phyloP scores from a whole-genome alignment of 2,329 filamentous ascomycete species.

The Talaromyces verruculosus region DNA sequence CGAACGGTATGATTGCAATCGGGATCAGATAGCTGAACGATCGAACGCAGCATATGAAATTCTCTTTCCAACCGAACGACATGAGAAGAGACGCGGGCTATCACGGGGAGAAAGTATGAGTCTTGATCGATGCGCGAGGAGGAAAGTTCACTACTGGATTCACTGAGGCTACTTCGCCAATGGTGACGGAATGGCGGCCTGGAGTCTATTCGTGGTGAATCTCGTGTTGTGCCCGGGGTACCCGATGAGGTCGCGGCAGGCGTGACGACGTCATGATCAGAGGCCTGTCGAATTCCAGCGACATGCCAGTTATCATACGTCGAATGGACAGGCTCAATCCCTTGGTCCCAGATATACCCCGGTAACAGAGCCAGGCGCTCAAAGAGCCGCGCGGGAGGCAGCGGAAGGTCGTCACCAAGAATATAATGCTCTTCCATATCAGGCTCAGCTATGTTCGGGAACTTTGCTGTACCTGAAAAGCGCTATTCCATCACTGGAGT shows the following conservation, averaged over 20 bases:
- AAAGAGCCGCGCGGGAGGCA: constrained; percentile 66
- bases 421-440: constrained; percentile 34
- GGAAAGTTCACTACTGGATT: constrained; percentile 47
- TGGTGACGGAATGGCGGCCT: constrained; percentile 46
- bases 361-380: constrained; percentile 71
- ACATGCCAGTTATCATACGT: constrained; percentile 91
- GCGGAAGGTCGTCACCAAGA: constrained; percentile 48
- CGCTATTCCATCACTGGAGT: constrained; percentile 13
- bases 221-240: constrained; percentile 45
- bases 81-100: constrained; percentile 81
- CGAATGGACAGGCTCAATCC: constrained; percentile 48
- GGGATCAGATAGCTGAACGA: constrained; percentile 70
- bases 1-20: constrained; percentile 73
- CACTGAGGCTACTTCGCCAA: constrained; percentile 54
- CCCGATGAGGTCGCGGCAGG: constrained; percentile 49
- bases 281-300: constrained; percentile 59
- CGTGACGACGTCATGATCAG: constrained; percentile 49
- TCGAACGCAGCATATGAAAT: constrained; percentile 75
- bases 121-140: constrained; percentile 43
- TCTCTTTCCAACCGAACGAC: constrained; percentile 80
- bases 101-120: constrained; percentile 59
- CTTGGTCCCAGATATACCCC: constrained; percentile 75
- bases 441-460: constrained; percentile 7
- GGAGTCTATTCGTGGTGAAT: constrained; percentile 45
- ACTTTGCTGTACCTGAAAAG: constrained; percentile 3